Base-by-base conservation (phyloP, 1,139 yeast genomes). In the Scheffersomyces titani region DNA sequence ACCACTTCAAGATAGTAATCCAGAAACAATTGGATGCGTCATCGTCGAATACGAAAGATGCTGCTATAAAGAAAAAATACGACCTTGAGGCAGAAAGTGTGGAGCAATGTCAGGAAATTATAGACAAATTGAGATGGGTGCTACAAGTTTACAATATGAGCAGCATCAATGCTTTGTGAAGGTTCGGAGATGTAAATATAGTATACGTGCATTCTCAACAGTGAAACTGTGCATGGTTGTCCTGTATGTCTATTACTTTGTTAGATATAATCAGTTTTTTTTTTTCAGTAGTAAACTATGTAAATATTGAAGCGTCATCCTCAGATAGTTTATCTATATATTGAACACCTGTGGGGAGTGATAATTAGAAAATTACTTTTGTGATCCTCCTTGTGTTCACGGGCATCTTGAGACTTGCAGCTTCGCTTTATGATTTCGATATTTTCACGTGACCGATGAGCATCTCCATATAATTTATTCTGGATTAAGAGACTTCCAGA, bases 1-100 rank as follows among this genome's bases (percentile, higher is more conserved):
- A 83, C 47, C 89, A 90, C 66, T 92, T 94, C 74, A 92, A 93
- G 69, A 85, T 94, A 19, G 88, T 91, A 19, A 87, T 93, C n/a
- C 78, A 82, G 67, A 90, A 91, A 68, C 75, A 65, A n/a, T 60
- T 61, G 19, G 80, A 83, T 4, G 79, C 78, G 19, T 86, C 85
- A 3, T 80, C 86, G 11, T 74, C 74, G 0, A 65, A 62, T 18
- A 70, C 69, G 51, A 58, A 64, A 1, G 67, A 67, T 52, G 81
- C 78, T 16, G 65, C 68, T 0, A 58, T 74, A 6, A 74, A 77
- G 57, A 93, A 94, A 71, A 85, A 96, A 64, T 94, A 93, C 68
- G 96, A 92, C 64, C 81, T 94, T 59, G 98, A 93, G 65, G 96
- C 97, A 0, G 78, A 79, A 5, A 84, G 81, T 53, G 76, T 80